These are phyloP conservation scores for Coemansia sp. DNA, from an alignment of 192 early-diverging fungal genomes.

Conservation along the genomic window DNA sequence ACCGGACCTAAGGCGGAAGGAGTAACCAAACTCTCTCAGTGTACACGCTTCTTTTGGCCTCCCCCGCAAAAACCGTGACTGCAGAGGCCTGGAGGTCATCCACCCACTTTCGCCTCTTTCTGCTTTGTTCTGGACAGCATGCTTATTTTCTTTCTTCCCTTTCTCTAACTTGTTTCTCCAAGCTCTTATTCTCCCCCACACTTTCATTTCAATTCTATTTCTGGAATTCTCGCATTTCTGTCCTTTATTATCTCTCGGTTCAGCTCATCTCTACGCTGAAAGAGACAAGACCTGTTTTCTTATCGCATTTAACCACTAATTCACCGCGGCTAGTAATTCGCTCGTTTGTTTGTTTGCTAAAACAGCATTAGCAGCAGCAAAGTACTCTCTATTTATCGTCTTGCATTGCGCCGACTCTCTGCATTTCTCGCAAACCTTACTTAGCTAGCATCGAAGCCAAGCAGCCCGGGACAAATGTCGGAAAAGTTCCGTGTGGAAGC, in stretches of 20 bases:
- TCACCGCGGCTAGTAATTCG: not conserved
- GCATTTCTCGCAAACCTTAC: not conserved
- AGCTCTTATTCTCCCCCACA: not conserved
- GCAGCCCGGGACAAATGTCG: slow-evolving; percentile 18
- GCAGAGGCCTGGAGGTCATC: too few species aligned
- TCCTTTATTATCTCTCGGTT: not conserved
- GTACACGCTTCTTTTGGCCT: too few species aligned
- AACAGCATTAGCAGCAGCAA: too few species aligned
- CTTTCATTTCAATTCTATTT: slow-evolving; percentile 14
- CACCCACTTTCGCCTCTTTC: too few species aligned
- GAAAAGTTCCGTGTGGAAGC: slow-evolving; percentile 42
- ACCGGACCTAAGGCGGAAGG: too few species aligned
- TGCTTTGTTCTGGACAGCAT: too few species aligned
- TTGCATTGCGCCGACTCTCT: not conserved
- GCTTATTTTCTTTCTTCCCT: not conserved
- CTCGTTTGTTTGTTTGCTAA: not conserved
- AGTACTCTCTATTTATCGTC: not conserved
- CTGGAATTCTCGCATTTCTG: slow-evolving; percentile 11
- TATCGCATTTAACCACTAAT: not conserved
- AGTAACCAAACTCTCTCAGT: too few species aligned
- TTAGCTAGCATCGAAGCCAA: not conserved
- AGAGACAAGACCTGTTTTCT: not conserved
- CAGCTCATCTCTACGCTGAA: not conserved
- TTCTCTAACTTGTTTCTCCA: not conserved
- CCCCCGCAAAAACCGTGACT: too few species aligned